Percentiles rank a stretch among this genome's conserved stretches.
phyloP scores from a whole-genome alignment of 805 yeast genomes.

The Martiniozyma abietophila region DNA sequence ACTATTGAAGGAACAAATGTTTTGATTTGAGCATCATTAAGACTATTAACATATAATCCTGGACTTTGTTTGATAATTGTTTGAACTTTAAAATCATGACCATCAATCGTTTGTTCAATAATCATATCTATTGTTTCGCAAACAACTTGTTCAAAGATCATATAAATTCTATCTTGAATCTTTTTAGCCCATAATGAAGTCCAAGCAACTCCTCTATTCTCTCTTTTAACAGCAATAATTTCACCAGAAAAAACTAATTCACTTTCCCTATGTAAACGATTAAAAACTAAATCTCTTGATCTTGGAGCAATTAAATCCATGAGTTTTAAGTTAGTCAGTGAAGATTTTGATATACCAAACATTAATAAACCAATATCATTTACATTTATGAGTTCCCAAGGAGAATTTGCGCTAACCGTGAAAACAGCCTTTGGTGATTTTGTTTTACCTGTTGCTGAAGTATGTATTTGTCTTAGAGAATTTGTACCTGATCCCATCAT shows the following conservation, averaged over 20 bases:
- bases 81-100: conserved; percentile 10
- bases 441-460: conserved; percentile 60
- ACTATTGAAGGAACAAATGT: conserved; percentile 19
- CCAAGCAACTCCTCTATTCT: conserved; percentile 62
- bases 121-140: conserved; percentile 56
- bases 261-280: conserved; percentile 35
- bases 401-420: conserved; percentile 63
- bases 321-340: conserved; percentile 52
- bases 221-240: conserved; percentile 67
- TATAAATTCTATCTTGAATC: conserved; percentile 58
- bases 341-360: conserved; percentile 68
- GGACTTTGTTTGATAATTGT: conserved; percentile 8
- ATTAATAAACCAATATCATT: conserved; percentile 84
- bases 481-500: conserved; percentile 3
- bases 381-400: conserved; percentile 77
- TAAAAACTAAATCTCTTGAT: conserved; percentile 59
- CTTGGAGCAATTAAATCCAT: conserved; percentile 74
- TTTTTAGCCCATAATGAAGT: conserved; percentile 88
- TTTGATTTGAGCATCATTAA: conserved; percentile 10
- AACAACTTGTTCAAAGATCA: conserved; percentile 82
- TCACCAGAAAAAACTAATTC: conserved; percentile 72
- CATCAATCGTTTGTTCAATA: conserved; percentile 30
- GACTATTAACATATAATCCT: conserved; percentile 15
- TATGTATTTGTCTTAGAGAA: conserved; percentile 35
- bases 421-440: conserved; percentile 74